These are phyloP conservation scores for Pharus latifolius DNA, from an alignment of 176 grass and related monocot species.

Conservation along the genomic window DNA sequence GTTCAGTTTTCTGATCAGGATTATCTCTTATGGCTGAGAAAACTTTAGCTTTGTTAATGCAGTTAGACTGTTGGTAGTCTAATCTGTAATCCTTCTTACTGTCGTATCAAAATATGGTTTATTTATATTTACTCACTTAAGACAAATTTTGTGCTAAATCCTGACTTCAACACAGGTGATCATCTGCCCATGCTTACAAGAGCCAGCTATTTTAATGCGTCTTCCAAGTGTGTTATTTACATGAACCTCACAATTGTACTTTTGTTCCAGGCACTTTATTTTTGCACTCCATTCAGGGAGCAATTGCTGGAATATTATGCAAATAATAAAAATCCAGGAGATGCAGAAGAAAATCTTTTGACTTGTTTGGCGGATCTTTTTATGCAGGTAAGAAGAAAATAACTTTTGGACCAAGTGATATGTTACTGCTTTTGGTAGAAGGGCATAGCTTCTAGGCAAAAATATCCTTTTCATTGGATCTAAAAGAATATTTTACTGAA, in stretches of 20 bases:
- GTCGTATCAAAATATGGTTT: not conserved
- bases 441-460: not conserved
- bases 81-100: not conserved
- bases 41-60: not conserved
- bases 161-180: not conserved
- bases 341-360: slow-evolving; percentile 80
- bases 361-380: slow-evolving; percentile 97
- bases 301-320: slow-evolving; percentile 76
- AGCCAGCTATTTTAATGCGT: not conserved
- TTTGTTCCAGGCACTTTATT: slow-evolving; percentile 84
- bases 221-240: slow-evolving; percentile 1
- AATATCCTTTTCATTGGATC: not conserved
- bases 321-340: slow-evolving; percentile 61
- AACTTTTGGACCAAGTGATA: not conserved
- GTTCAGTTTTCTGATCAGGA: not conserved
- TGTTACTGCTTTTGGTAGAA: not conserved
- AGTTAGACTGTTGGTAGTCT: not conserved
- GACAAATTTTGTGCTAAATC: not conserved
- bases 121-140: not conserved
- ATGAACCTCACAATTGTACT: slow-evolving; percentile 15
- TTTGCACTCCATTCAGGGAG: slow-evolving; percentile 89
- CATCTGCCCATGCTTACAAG: not conserved
- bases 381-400: slow-evolving; percentile 64
- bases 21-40: not conserved
- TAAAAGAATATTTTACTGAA: not conserved